Conservation (phyloP, 2,329 filamentous ascomycete genomes). For the Bisporella sp. region DNA sequence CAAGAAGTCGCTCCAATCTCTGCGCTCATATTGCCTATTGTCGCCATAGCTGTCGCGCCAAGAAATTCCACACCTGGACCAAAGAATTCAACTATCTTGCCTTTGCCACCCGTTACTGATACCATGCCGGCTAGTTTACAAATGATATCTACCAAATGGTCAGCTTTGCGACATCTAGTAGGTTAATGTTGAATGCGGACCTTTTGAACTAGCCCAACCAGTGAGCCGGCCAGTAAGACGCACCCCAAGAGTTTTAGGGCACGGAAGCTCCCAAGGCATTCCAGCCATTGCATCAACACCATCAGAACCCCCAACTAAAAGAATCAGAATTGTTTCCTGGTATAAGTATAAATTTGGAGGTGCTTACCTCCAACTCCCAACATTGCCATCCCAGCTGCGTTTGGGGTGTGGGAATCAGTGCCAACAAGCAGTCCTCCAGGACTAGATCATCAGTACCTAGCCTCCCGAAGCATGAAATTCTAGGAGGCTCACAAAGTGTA, state of each 20-base stretch:
- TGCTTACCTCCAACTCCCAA: conserved; percentile 24
- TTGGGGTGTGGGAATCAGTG: conserved; percentile 32
- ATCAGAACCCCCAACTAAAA: conserved; percentile 22
- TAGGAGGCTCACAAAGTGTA: conserved; percentile 26
- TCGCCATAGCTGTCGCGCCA: conserved; percentile 31
- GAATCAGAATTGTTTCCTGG: too few relatives aligned
- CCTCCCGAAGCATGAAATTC: background rate
- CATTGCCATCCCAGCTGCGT: conserved; percentile 31
- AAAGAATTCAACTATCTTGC: conserved; percentile 31
- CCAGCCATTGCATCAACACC: conserved; percentile 26
- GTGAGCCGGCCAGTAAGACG: conserved; percentile 24
- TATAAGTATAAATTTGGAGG: too few relatives aligned
- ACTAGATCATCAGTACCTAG: conserved; percentile 9
- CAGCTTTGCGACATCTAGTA: background rate
- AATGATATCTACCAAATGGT: conserved; percentile 23
- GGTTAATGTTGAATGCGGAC: background rate
- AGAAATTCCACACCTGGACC: conserved; percentile 27
- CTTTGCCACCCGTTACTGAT: conserved; percentile 29
- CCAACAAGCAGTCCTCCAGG: conserved; percentile 31
- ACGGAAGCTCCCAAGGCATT: conserved; percentile 29
- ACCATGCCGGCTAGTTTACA: conserved; percentile 30
- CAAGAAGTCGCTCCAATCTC: conserved; percentile 32
- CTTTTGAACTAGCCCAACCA: conserved; percentile 28
- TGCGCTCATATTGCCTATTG: conserved; percentile 32
- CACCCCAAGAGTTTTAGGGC: conserved; percentile 28